Base-by-base conservation (phyloP, 2,329 filamentous ascomycete species). In the Colletotrichum camelliae region DNA sequence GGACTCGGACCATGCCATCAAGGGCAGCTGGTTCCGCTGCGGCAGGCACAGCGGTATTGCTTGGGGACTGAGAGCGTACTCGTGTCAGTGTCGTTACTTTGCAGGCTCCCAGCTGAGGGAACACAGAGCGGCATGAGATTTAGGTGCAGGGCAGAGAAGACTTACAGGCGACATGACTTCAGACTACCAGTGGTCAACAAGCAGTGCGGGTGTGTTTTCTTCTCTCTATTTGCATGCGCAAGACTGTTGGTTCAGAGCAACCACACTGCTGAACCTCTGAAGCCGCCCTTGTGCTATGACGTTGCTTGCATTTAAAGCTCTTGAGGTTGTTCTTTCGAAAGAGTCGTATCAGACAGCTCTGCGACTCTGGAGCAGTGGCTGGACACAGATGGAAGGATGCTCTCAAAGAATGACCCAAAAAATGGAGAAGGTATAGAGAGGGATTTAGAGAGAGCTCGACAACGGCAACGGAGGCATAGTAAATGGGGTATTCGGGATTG, bases 1-100 rank as follows among this genome's bases (percentile, higher is more conserved):
- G 86, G 68, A 90, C 78, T 35, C 87, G 85, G 39, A 52, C 57
- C 18, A 66, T 65, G 27, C 67, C 67, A 43, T 39, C 35, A 27
- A 65, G 10, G 27, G 39, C 52, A 61, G 33, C 62, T 24, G 70
- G 37, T 21, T 65, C 73, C 15, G 62, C 64, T 27, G 64, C 52
- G 52, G 68, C 43, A 65, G 73, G 35, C 33, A 73, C 64, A 18
- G 73, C 73, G 33, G 70, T 66, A 29, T 64, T 64, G 27, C 68
- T 64, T 31, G 62, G 70, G 35, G 73, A 68, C 73, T 75, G 29
- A 4, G 58, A 27, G 29, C 9, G 29, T 5, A 64, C 9, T 18
- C 6, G 21, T 31, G 55, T 75, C 21, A 75, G 69, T 27, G 10
- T 27, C 13, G 10, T 12, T 57, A 24, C 15, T 27, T 33, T n/a